Evolutionary conservation across 2,329 filamentous ascomycete species (phyloP), one percentile per base, ranked within the genome.

Genomic region (Mollisiaceae sp.): DNA sequence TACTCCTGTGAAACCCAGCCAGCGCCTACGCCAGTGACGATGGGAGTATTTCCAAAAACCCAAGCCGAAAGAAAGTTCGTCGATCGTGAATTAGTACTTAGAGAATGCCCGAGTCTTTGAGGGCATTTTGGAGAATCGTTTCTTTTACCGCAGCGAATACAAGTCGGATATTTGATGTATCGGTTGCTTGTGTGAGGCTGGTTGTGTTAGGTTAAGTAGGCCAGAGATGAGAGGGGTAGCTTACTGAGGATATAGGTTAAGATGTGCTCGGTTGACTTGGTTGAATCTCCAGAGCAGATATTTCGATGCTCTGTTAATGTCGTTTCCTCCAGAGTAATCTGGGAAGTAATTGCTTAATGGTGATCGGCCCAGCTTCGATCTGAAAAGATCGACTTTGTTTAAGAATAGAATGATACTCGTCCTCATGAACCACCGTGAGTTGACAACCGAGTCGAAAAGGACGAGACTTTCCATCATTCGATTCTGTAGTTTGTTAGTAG

Each of bases 381-480:
- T 94, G 85, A 99, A 99, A 65, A 99, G 87, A 81, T 99, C 95
- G 72, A 99, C 95, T 79, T 99, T 99, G 83, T 99, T 99, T 68
- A 99, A 85, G 82, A 99, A 99, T 64, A 99, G 84, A 75, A 99
- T 98, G 76, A 99, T 99, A 77, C 94, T 97, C 14, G 95, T 99
- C 73, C 95, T 86, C 91, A 98, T 97, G 80, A 99, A 99, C 95
- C 95, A 99, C 73, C 95, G 86, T 38, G 95, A 98, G 80, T 99
- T 99, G 72, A 99, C 95, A 4, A 99, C 95, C 1, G 94, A 98
- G 79, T 99, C 95, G 77, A 99, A 99, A 4, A 99, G 85, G 18
- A 98, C 87, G 60, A 99, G 80, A 76, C 93, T 97, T 79, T 99
- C 95, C 93, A 98, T 97, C 95, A 99, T 99, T 69, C 95, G 95